Conservation (phyloP, 306 rosid genomes). For the Oxytropis ochrocephala region DNA sequence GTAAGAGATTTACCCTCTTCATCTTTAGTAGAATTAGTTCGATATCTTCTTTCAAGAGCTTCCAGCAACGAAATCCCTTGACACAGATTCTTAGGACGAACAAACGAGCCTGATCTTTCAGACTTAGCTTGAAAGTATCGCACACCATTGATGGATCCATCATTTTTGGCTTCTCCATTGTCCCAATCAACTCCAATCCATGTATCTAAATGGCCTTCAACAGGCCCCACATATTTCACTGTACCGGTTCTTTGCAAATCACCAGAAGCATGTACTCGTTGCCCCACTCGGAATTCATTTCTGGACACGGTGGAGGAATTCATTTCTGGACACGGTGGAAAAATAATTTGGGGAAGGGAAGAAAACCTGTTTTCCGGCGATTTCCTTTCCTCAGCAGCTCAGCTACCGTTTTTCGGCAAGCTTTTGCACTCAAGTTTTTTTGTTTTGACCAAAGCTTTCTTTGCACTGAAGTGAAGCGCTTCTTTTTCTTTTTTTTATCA, state of each 20-base stretch:
- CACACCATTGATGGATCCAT: slow-evolving; percentile 72
- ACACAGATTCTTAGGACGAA: slow-evolving; percentile 57
- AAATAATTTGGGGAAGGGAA: too few species aligned
- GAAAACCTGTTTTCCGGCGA: too few species aligned
- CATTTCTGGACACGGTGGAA: too few species aligned
- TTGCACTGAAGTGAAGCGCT: too few species aligned
- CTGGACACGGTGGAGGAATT: not conserved
- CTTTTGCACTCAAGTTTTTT: too few species aligned
- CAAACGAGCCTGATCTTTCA: slow-evolving; percentile 64
- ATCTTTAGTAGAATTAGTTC: slow-evolving; percentile 61
- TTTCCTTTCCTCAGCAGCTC: too few species aligned
- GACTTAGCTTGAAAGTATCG: slow-evolving; percentile 64
- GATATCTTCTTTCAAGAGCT: slow-evolving; percentile 71
- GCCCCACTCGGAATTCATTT: slow-evolving; percentile 45
- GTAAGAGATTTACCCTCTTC: slow-evolving; percentile 62
- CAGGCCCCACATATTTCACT: slow-evolving; percentile 63
- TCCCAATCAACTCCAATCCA: slow-evolving; percentile 99
- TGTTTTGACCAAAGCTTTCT: too few species aligned
- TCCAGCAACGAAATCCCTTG: slow-evolving; percentile 61
- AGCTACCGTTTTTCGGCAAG: too few species aligned
- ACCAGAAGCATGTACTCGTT: slow-evolving; percentile 57
- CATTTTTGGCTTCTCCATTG: slow-evolving; percentile 67
- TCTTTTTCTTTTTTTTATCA: too few species aligned
- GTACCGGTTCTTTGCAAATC: slow-evolving; percentile 70
- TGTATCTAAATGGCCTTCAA: slow-evolving; percentile 59